Conservation (phyloP, 768 basidiomycete species). For the Suillus subluteus region DNA sequence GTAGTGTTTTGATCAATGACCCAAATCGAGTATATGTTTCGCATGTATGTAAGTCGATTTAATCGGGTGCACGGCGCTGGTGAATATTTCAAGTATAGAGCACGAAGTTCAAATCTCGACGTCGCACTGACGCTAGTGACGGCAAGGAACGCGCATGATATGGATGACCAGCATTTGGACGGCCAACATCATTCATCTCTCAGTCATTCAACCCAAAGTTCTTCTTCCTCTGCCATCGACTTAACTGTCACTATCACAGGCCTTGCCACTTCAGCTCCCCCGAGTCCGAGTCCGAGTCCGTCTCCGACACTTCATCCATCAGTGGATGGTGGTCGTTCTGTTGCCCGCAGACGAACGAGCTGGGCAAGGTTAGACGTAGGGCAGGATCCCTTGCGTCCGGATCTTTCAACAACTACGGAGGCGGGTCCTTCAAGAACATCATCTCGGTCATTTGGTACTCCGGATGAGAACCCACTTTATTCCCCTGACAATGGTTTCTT, state of each 20-base stretch:
- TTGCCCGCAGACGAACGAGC: conserved; percentile 59
- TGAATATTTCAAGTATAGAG: no score
- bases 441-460: conserved; percentile 20
- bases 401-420: conserved; percentile 28
- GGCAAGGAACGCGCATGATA: background rate
- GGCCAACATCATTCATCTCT: conserved; percentile 8
- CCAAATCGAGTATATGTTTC: background rate
- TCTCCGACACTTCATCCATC: conserved; percentile 49
- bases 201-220: conserved; percentile 33
- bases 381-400: conserved; percentile 51
- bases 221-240: conserved; percentile 61
- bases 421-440: conserved; percentile 28
- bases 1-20: background rate
- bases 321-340: conserved; percentile 36
- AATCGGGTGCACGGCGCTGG: no score
- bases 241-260: conserved; percentile 50
- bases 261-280: conserved; percentile 46
- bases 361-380: conserved; percentile 54
- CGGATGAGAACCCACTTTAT: conserved; percentile 54
- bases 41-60: background rate
- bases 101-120: background rate
- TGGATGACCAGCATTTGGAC: conserved; percentile 14
- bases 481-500: conserved; percentile 45
- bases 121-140: background rate
- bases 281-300: conserved; percentile 16